Base-by-base conservation (phyloP, 2,329 filamentous ascomycete genomes). In the Cercospora sesami region DNA sequence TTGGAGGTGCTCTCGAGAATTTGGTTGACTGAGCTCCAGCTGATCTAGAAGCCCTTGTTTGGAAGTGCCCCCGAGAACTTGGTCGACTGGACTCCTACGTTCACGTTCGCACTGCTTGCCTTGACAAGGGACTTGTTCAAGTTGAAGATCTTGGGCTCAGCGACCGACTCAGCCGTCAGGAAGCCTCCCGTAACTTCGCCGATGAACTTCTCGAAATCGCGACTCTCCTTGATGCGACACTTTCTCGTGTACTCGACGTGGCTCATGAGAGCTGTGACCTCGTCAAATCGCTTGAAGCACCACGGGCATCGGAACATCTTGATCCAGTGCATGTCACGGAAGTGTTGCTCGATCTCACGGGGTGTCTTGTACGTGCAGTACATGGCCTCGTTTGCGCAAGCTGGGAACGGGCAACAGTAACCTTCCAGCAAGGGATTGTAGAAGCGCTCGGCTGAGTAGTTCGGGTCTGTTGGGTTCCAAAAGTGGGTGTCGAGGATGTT, bases 331-430 rank as follows among this genome's bases (percentile, higher is more conserved):
- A 73, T 71, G 1, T 70, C 60, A n/a, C 74, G 71, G 67, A 83
- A 79, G 71, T 73, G 72, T 10, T 66, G 23, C 26, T 70, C 42
- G 18, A 73, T 60, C 12, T 72, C 71, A 5, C 63, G 60, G 33
- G 74, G 73, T 6, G 81, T 75, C n/a, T 79, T 75, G 63, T 57
- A 66, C 66, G 67, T 67, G 73, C 77, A 3, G 31, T 73, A 36
- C 55, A 59, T 59, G 30, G 28, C 30, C 30, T 78, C 75, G 36
- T 74, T 55, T 12, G 79, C 78, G 82, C 88, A 90, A 6, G 75
- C 72, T 1, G 72, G 69, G 63, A 85, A 82, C 0, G 88, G 88
- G 64, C 89, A 90, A 60, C 77, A 80, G 78, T 83, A 90, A 57
- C 79, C 80, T 53, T 79, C 75, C 1, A 81, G 77, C 30, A 82